Evolutionary conservation across 2,329 filamentous ascomycete species (phyloP).

Genomic region (Paraconiothyrium sp.): DNA sequence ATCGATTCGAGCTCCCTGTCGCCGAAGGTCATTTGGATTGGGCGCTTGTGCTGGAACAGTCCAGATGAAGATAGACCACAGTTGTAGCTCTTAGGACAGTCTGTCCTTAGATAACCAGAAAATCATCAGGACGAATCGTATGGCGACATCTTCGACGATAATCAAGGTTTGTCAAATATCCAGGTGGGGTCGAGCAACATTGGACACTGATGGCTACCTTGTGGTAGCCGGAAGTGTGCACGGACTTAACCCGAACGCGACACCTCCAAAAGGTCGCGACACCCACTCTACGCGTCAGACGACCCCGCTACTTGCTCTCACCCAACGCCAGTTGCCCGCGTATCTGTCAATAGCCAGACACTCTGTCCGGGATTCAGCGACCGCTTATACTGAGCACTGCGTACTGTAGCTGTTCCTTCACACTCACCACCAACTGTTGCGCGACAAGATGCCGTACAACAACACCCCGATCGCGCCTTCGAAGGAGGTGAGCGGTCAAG

Average conservation of each 20-base stretch:
- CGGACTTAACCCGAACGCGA: constrained; percentile 1
- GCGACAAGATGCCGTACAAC: constrained; percentile 81
- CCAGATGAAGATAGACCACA: neutral
- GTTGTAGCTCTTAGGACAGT: neutral
- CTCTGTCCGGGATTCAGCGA: too few species aligned
- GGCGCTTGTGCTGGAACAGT: neutral
- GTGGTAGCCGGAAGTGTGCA: neutral
- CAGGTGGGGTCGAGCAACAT: too few species aligned
- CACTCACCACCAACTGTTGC: neutral
- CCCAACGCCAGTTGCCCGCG: neutral
- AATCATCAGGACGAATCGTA: neutral
- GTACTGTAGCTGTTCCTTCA: neutral
- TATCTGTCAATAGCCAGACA: neutral
- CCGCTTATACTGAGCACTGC: neutral
- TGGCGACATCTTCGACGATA: too few species aligned
- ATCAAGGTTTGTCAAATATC: too few species aligned
- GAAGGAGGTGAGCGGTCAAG: constrained; percentile 84
- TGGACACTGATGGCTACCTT: neutral
- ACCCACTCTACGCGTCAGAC: constrained; percentile 9
- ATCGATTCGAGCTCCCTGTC: neutral
- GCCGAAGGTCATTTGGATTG: neutral
- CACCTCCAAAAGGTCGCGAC: constrained; percentile 10
- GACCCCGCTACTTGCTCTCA: neutral
- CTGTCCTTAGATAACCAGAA: neutral
- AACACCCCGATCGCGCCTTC: constrained; percentile 81